Evolutionary conservation across 2,329 filamentous ascomycete genomes (phyloP).

Genomic region (Cladosporium velox): DNA sequence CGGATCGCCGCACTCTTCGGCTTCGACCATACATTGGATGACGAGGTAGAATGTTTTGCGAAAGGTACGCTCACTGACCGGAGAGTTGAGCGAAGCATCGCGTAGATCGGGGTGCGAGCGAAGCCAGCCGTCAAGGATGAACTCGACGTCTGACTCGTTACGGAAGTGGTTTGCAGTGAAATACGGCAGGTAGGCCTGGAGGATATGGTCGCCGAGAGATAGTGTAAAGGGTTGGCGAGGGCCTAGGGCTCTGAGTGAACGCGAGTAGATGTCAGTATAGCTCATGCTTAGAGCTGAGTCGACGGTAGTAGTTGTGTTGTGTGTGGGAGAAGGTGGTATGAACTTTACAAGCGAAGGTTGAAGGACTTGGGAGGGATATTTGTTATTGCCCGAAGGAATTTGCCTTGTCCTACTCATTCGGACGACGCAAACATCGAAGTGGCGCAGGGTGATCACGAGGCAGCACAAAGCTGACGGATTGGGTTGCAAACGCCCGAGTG

Average conservation of each 20-base stretch:
- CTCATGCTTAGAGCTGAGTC: neutral
- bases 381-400: neutral
- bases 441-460: slow-evolving; percentile 12
- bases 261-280: neutral
- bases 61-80: slow-evolving; percentile 1
- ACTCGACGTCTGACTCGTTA: slow-evolving; percentile 11
- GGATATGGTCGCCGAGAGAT: slow-evolving; percentile 11
- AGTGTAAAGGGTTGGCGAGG: neutral
- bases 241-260: neutral
- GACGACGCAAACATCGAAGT: slow-evolving; percentile 6
- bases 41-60: slow-evolving; percentile 8
- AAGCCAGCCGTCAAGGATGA: slow-evolving; percentile 14
- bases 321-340: neutral
- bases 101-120: slow-evolving; percentile 6
- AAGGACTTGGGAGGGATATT: neutral
- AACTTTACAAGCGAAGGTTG: neutral
- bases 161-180: slow-evolving; percentile 14
- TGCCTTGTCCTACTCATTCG: slow-evolving; percentile 4
- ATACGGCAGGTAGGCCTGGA: slow-evolving; percentile 11
- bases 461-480: neutral
- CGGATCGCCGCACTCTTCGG: neutral
- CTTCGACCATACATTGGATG: neutral
- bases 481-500: neutral
- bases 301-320: neutral
- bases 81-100: neutral